Evolutionary conservation across 1,284 basidiomycete species (phyloP).

Genomic region (Boletellus deceptivus): DNA sequence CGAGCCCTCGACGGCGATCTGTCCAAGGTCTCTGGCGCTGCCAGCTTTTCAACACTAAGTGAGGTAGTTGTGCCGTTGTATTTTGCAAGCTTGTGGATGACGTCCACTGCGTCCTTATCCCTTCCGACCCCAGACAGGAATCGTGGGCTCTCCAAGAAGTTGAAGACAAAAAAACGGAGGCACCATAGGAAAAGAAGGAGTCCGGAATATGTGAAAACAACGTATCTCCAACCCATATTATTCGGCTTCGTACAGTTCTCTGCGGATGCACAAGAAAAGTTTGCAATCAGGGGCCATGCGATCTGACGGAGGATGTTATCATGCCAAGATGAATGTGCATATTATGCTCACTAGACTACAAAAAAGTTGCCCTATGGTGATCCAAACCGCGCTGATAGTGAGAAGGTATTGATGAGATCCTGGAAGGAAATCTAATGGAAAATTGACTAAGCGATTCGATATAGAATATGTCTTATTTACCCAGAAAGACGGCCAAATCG

Average conservation of each 20-base stretch:
- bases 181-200: slow-evolving; percentile 43
- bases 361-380: slow-evolving; percentile 65
- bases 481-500: slow-evolving; percentile 62
- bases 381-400: slow-evolving; percentile 54
- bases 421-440: slow-evolving; percentile 57
- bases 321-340: neutral
- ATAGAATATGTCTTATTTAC: slow-evolving; percentile 30
- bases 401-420: slow-evolving; percentile 66
- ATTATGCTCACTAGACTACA: slow-evolving; percentile 52
- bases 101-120: slow-evolving; percentile 60
- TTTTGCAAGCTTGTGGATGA: slow-evolving; percentile 56
- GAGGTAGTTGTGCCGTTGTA: slow-evolving; percentile 50
- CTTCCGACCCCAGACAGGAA: slow-evolving; percentile 61
- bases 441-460: neutral
- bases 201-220: slow-evolving; percentile 33
- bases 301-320: slow-evolving; percentile 26
- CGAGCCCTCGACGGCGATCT: neutral
- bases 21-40: slow-evolving; percentile 14
- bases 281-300: slow-evolving; percentile 52
- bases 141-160: slow-evolving; percentile 59
- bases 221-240: slow-evolving; percentile 52
- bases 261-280: slow-evolving; percentile 42
- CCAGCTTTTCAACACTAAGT: slow-evolving; percentile 43
- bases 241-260: slow-evolving; percentile 37
- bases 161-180: slow-evolving; percentile 59